Evolutionary conservation across 1,284 basidiomycete genomes (phyloP).

Genomic region (Blastosporella zonata): DNA sequence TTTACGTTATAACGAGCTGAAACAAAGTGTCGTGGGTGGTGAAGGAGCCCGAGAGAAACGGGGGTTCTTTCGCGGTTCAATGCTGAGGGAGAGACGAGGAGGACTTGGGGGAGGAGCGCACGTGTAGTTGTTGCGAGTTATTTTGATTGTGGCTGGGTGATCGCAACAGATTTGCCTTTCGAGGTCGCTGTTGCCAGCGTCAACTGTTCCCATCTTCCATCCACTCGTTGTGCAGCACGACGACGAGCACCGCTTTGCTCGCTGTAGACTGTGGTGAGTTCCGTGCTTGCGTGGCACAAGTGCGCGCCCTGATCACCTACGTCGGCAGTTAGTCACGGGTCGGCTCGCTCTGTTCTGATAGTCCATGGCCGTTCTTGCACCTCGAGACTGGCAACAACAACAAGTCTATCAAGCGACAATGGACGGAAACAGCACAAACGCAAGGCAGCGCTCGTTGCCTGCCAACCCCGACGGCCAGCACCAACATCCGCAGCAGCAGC

Average conservation of each 20-base stretch:
- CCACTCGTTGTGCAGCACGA: conserved; percentile 16
- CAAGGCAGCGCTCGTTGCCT: conserved; percentile 56
- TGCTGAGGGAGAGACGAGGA: background rate
- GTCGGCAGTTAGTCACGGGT: conserved; percentile 22
- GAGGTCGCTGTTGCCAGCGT: conserved; percentile 30
- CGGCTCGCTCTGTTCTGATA: conserved; percentile 20
- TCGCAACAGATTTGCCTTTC: conserved; percentile 37
- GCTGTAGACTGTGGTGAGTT: conserved; percentile 17
- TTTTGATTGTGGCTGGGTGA: conserved; percentile 36
- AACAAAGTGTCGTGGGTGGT: conserved; percentile 9
- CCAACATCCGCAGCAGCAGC: conserved; percentile 28
- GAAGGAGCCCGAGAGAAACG: conserved; percentile 13
- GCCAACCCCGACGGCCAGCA: conserved; percentile 45
- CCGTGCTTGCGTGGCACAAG: background rate
- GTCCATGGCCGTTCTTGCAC: conserved; percentile 76
- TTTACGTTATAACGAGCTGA: conserved; percentile 7
- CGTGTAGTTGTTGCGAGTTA: conserved; percentile 29
- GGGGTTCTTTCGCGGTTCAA: background rate
- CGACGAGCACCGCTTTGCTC: conserved; percentile 14
- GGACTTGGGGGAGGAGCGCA: conserved; percentile 1
- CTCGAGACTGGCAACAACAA: conserved; percentile 62
- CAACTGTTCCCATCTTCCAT: conserved; percentile 20
- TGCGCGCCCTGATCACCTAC: conserved; percentile 17
- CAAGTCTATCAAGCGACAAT: conserved; percentile 47
- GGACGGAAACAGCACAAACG: conserved; percentile 48